Base-by-base conservation (phyloP, 192 early-diverging fungal genomes). In the Entrophospora sp. region DNA sequence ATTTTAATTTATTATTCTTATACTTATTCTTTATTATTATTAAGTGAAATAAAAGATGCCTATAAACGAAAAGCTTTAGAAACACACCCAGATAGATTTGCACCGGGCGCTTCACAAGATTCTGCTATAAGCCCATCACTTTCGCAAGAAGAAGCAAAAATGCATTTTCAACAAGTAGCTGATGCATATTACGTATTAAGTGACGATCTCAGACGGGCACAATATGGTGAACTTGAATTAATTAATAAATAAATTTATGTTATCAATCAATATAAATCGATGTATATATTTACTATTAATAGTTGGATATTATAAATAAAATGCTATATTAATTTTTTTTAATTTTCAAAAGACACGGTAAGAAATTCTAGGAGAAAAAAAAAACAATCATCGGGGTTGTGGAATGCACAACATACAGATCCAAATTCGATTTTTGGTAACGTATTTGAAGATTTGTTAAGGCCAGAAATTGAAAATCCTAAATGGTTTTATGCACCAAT, bases 381-480 rank as follows among this genome's bases (percentile, higher is more conserved):
- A 16, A 22, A 37, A 18, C 31, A 24, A n/a, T 27, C 57, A 6
- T 71, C 63, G 48, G 42, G 61, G 5, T 18, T 67, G n/a, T 38
- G 61, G 13, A 53, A 56, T 7, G 20, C 45, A 16, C 42, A 46
- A 8, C 75, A 73, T 27, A 73, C 85, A 0, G 77, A 91, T 64
- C 76, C 92, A 2, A 71, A 83, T 7, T 30, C 66, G 25, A 73
- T 92, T 42, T 94, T 94, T 75, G 86, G 86, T 20, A 75, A 80
- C 22, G 88, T 90, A 38, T 91, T 94, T 75, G 89, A 91, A 58
- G 90, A 92, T 51, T 71, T 94, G n/a, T 69, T 94, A 59, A 76
- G 83, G 18, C 83, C 89, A 0, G 83, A 90, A 61, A 82, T 90
- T 1, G 63, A 75, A 43, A 69, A 83, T 63, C 83, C 85, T 12